These are phyloP conservation scores for Alternaria gaisen DNA, from an alignment of 2,329 filamentous ascomycete genomes.

Conservation along the genomic window DNA sequence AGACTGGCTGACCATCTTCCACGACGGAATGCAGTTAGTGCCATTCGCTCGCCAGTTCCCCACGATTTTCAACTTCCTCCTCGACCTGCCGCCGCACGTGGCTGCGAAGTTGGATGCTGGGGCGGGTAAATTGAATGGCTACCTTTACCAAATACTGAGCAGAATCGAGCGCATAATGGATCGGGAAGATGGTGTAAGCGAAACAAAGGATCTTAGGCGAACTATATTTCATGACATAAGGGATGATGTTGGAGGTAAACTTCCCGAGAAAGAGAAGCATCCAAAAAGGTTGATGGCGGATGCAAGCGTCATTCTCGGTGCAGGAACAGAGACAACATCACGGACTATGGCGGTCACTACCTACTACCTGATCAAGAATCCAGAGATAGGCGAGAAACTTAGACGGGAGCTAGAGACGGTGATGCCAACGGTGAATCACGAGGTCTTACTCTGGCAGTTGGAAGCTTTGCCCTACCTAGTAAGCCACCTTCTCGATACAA, in stretches of 20 bases:
- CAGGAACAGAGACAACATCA: constrained; percentile 47
- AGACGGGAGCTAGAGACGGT: background rate
- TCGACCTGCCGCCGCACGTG: background rate
- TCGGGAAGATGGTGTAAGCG: background rate
- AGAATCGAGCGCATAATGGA: background rate
- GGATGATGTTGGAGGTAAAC: background rate
- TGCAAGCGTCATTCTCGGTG: constrained; percentile 38
- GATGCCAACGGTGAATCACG: background rate
- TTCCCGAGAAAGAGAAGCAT: constrained; percentile 24
- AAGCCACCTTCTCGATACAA: background rate
- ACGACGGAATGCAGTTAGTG: background rate
- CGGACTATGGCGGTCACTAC: constrained; percentile 9
- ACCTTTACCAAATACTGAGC: background rate
- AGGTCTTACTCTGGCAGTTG: background rate
- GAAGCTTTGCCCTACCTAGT: background rate
- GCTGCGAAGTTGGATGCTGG: background rate
- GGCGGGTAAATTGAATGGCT: background rate
- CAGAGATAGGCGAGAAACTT: background rate
- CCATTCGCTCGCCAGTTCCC: background rate
- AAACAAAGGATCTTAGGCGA: background rate
- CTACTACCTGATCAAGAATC: background rate
- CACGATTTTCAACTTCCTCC: background rate
- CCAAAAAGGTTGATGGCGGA: constrained; percentile 39
- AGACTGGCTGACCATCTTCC: background rate
- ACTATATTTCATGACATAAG: background rate